Evolutionary conservation across 2,329 filamentous ascomycete genomes (phyloP).

Genomic region (Aspergillus tanneri): DNA sequence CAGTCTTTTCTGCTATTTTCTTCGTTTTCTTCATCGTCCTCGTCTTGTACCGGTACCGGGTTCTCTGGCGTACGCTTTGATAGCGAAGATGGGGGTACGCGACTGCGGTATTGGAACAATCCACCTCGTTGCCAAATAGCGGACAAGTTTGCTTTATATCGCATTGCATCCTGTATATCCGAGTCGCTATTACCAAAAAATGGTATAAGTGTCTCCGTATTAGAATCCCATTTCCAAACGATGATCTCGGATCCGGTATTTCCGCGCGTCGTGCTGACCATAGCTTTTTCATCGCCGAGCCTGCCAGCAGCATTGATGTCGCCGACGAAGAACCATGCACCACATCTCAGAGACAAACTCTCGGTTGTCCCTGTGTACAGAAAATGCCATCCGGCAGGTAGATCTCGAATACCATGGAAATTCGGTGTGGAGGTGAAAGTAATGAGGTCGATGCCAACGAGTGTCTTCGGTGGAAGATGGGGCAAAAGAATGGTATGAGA

Average conservation of each 20-base stretch:
- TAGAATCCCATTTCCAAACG: constrained; percentile 56
- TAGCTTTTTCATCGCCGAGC: constrained; percentile 15
- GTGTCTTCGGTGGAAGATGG: constrained; percentile 46
- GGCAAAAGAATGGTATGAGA: constrained; percentile 47
- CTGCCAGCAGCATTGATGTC: constrained; percentile 29
- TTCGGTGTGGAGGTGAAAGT: constrained; percentile 63
- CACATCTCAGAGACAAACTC: constrained; percentile 60
- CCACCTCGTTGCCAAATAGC: constrained; percentile 55
- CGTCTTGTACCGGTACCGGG: constrained; percentile 7
- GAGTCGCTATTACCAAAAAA: constrained; percentile 34
- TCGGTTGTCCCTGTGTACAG: constrained; percentile 60
- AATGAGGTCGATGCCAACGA: constrained; percentile 55
- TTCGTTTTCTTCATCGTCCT: constrained; percentile 28
- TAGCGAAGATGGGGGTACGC: constrained; percentile 44
- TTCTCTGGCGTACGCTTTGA: constrained; percentile 10
- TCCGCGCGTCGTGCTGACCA: constrained; percentile 13
- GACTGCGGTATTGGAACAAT: constrained; percentile 43
- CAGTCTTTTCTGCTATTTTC: constrained; percentile 54
- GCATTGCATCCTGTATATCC: constrained; percentile 49
- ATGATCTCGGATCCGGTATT: constrained; percentile 45
- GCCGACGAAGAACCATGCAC: constrained; percentile 59
- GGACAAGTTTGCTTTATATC: constrained; percentile 57
- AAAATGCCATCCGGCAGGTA: constrained; percentile 61
- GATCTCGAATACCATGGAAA: constrained; percentile 60
- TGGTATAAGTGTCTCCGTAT: constrained; percentile 38